phyloP scores from a whole-genome alignment of 441 rosid genomes.

The Hura crepitans region DNA sequence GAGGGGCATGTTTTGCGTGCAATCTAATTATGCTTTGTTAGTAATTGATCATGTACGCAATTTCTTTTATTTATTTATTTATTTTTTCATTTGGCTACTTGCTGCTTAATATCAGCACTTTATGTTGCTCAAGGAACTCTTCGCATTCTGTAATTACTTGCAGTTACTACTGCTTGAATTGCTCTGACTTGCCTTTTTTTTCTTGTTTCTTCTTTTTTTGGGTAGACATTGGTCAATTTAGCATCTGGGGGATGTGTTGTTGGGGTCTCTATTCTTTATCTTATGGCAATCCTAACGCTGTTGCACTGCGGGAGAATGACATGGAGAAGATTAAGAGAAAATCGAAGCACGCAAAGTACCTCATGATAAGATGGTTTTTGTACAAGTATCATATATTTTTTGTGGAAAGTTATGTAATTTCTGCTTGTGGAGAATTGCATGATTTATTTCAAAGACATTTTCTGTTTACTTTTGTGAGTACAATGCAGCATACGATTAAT shows the following conservation, averaged over 20 bases:
- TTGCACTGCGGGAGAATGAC: conserved; percentile 76
- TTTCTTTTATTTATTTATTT: background rate
- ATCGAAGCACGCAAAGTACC: conserved; percentile 32
- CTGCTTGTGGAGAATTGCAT: background rate
- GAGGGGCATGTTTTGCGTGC: background rate
- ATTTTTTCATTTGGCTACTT: background rate
- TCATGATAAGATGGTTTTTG: conserved; percentile 14
- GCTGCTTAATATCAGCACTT: background rate
- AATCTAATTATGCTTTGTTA: background rate
- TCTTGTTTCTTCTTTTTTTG: no score
- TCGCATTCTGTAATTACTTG: background rate
- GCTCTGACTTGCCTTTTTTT: conserved; percentile 13
- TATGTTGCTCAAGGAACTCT: background rate
- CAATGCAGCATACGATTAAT: background rate
- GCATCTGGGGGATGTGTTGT: conserved; percentile 76
- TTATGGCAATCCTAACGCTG: conserved; percentile 58
- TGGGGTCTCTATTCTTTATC: conserved; percentile 77
- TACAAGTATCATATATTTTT: background rate
- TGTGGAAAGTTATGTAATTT: background rate
- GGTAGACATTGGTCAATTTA: conserved; percentile 80
- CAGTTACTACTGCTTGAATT: conserved; percentile 5
- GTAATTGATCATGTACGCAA: background rate
- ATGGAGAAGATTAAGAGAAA: conserved; percentile 66
- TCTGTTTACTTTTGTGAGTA: background rate
- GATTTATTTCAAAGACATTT: background rate